Evolutionary conservation across 805 yeast species (phyloP), one percentile per base, ranked within the genome.

Genomic region (Barnettozyma wickerhamii): DNA sequence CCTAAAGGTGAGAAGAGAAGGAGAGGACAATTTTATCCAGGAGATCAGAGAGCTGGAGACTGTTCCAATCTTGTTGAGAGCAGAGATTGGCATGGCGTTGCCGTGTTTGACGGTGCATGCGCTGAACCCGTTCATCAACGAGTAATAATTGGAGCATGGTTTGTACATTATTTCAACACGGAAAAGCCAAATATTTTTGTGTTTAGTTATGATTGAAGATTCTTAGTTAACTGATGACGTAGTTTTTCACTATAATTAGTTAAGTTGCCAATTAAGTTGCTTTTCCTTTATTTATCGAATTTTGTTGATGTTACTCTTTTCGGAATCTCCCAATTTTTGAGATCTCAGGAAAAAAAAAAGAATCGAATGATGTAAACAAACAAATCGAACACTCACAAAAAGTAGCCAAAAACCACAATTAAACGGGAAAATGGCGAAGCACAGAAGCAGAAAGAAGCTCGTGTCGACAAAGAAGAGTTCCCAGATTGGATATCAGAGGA

Each of bases 91-190:
- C 37, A 88, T 88, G 90, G 91, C 96, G 3, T 70, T 91, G 40
- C 99, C 99, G 14, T 91, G 97, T 61, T 72, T 91, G 53, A 87
- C 96, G 4, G 96, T 93, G 13, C 76, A 96, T 53, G 84, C 91
- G 7, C 69, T 90, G 56, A 91, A 91, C 55, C 99, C 99, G 24
- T 91, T 90, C 59, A 66, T 60, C 14, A 59, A 55, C 20, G 52
- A 52, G 40, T 52, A 35, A 41, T 18, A 6, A 10, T 4, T 15
- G 24, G n/a, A n/a, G n/a, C n/a, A n/a, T n/a, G n/a, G n/a, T n/a
- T n/a, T n/a, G n/a, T n/a, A n/a, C n/a, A n/a, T n/a, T n/a, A n/a
- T n/a, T n/a, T n/a, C n/a, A n/a, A n/a, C n/a, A n/a, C n/a, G n/a
- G n/a, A n/a, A n/a, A n/a, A n/a, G n/a, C n/a, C n/a, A n/a, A n/a